phyloP scores from a whole-genome alignment of 2,329 filamentous ascomycete species.

The Neonectria magnoliae region DNA sequence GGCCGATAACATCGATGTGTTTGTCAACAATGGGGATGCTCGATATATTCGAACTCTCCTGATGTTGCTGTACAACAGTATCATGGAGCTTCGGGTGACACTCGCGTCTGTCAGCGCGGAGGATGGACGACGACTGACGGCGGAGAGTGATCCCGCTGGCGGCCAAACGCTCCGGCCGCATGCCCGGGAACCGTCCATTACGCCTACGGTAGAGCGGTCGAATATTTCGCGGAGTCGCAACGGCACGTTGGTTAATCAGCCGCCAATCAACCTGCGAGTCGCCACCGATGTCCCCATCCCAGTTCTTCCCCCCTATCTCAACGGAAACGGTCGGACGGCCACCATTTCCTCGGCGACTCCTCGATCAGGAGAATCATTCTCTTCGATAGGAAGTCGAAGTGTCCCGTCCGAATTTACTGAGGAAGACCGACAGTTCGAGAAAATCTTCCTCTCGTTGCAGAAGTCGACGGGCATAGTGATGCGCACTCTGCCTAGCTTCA shows the following conservation, averaged over 20 bases:
- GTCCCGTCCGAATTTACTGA: constrained; percentile 72
- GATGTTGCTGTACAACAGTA: constrained; percentile 72
- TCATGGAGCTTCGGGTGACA: constrained; percentile 72
- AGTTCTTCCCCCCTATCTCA: constrained; percentile 57
- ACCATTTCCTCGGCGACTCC: constrained; percentile 73
- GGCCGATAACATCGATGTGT: constrained; percentile 69
- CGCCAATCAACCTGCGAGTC: constrained; percentile 64
- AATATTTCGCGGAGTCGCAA: constrained; percentile 46
- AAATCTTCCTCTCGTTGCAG: constrained; percentile 80
- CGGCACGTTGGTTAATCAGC: constrained; percentile 57
- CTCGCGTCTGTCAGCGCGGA: constrained; percentile 49
- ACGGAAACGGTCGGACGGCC: constrained; percentile 60
- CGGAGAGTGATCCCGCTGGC: constrained; percentile 33
- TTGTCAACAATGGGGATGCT: constrained; percentile 72
- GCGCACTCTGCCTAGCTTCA: constrained; percentile 75
- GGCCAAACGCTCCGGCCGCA: constrained; percentile 62
- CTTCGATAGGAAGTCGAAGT: constrained; percentile 59
- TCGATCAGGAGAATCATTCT: constrained; percentile 84
- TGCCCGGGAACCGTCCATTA: constrained; percentile 62
- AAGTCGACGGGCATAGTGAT: constrained; percentile 78
- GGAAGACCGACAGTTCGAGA: constrained; percentile 84
- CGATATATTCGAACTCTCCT: constrained; percentile 73
- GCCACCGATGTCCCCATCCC: constrained; percentile 62
- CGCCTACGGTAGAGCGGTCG: constrained; percentile 62
- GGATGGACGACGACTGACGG: constrained; percentile 33